These are phyloP conservation scores for Populus tremula DNA, from an alignment of 345 rosid genomes.

Conservation along the genomic window DNA sequence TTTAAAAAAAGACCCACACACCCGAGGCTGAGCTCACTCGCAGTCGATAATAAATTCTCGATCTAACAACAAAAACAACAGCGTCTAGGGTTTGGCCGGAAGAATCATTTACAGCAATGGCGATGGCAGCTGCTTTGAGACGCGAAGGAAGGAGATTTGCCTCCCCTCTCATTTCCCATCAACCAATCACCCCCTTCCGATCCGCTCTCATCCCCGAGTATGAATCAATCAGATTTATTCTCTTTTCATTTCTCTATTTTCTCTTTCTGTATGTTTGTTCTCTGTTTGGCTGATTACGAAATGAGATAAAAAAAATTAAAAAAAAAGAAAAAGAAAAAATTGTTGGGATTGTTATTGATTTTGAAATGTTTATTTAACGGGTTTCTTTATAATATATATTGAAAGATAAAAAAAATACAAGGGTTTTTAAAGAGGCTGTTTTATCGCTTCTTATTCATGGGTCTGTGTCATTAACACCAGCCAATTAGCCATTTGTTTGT, in stretches of 20 bases:
- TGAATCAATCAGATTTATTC: neutral
- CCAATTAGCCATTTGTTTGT: neutral
- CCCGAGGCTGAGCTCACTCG: neutral
- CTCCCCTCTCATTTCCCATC: conserved; percentile 21
- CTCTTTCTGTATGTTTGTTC: no score
- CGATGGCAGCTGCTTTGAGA: conserved; percentile 22
- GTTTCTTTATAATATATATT: neutral
- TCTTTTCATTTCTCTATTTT: neutral
- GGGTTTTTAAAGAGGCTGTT: neutral
- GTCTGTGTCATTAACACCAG: neutral
- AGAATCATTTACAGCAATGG: conserved; percentile 9
- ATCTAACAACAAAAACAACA: neutral
- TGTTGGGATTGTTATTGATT: neutral
- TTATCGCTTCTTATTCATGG: neutral
- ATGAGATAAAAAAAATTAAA: no score
- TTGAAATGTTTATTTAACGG: neutral
- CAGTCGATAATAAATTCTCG: neutral
- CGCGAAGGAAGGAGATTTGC: conserved; percentile 31
- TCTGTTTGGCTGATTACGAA: no score
- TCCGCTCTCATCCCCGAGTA: conserved; percentile 25
- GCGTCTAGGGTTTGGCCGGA: conserved; percentile 8
- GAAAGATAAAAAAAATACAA: neutral
- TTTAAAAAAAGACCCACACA: neutral
- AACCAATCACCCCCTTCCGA: conserved; percentile 20
- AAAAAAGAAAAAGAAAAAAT: no score